These are phyloP conservation scores for Pseudogymnoascus pannorum DNA, from an alignment of 2,329 filamentous ascomycete species.

Conservation along the genomic window DNA sequence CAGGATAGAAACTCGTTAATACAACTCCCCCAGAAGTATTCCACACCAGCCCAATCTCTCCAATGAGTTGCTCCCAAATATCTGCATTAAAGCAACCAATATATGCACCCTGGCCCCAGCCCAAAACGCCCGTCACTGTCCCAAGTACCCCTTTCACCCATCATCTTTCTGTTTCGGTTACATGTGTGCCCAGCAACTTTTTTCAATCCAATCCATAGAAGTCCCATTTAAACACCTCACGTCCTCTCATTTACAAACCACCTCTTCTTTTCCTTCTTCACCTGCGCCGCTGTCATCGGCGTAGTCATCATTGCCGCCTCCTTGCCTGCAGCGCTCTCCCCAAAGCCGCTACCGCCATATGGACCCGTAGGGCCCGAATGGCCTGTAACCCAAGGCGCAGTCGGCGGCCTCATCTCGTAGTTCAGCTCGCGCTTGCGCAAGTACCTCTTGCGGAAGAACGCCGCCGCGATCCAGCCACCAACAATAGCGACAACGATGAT, in stretches of 20 bases:
- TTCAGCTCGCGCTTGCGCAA: slow-evolving; percentile 58
- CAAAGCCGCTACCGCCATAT: neutral
- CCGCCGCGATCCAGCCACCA: slow-evolving; percentile 58
- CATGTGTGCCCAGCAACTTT: neutral
- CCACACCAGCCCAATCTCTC: neutral
- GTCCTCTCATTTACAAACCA: slow-evolving; percentile 6
- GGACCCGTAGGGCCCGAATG: neutral
- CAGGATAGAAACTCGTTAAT: slow-evolving; percentile 3
- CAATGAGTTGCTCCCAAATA: neutral
- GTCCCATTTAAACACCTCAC: neutral
- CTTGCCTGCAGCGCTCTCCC: neutral
- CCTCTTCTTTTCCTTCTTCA: slow-evolving; percentile 6
- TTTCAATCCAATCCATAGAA: neutral
- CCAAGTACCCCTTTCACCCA: neutral
- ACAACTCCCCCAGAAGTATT: slow-evolving; percentile 5
- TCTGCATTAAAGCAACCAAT: neutral
- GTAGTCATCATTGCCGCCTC: neutral
- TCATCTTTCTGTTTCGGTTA: slow-evolving; percentile 1
- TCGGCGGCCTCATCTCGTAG: slow-evolving; percentile 30
- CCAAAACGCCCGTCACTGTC: slow-evolving; percentile 2
- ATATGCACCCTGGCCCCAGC: neutral
- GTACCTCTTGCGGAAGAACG: slow-evolving; percentile 67
- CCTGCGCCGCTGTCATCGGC: neutral
- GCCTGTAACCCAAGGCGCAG: slow-evolving; percentile 25
- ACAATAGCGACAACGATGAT: slow-evolving; percentile 63